Conservation (phyloP, 768 basidiomycete species). For the Heimioporus sp. region DNA sequence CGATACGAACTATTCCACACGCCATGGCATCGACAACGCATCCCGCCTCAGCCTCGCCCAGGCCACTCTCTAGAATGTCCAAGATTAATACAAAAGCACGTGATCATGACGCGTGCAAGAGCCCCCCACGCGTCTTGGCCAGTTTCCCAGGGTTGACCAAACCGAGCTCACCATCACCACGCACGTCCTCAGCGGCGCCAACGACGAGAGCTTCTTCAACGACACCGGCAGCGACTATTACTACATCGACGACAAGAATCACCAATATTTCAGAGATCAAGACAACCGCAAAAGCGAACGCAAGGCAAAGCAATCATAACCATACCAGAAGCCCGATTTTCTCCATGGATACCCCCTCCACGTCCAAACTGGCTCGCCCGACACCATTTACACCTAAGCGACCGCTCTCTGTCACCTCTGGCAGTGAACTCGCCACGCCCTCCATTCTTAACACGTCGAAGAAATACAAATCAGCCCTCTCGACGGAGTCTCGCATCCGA, state of each 20-base stretch:
- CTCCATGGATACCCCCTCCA: constrained; percentile 23
- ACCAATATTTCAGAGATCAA: not conserved
- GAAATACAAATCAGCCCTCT: constrained; percentile 67
- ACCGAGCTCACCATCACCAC: constrained; percentile 4
- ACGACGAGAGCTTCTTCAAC: constrained; percentile 1
- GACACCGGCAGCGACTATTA: not conserved
- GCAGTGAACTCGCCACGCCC: constrained; percentile 35
- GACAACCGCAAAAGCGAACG: not conserved
- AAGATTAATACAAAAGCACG: constrained; percentile 10
- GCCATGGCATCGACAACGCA: constrained; percentile 8
- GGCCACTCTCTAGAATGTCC: not conserved
- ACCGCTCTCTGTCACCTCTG: constrained; percentile 38
- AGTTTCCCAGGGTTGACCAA: constrained; percentile 33
- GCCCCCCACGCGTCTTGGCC: constrained; percentile 18
- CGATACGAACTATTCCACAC: too few species aligned
- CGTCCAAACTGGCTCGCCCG: constrained; percentile 38
- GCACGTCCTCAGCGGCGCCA: not conserved
- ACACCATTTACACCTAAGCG: constrained; percentile 58
- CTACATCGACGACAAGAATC: not conserved
- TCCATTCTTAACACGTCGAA: constrained; percentile 47
- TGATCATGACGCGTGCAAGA: constrained; percentile 27
- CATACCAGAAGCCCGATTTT: not conserved
- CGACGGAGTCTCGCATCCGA: constrained; percentile 39
- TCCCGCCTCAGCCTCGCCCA: not conserved
- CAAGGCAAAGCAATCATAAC: constrained; percentile 1